Base-by-base conservation (phyloP, 2,329 filamentous ascomycete genomes). In the Hortaea sp. region DNA sequence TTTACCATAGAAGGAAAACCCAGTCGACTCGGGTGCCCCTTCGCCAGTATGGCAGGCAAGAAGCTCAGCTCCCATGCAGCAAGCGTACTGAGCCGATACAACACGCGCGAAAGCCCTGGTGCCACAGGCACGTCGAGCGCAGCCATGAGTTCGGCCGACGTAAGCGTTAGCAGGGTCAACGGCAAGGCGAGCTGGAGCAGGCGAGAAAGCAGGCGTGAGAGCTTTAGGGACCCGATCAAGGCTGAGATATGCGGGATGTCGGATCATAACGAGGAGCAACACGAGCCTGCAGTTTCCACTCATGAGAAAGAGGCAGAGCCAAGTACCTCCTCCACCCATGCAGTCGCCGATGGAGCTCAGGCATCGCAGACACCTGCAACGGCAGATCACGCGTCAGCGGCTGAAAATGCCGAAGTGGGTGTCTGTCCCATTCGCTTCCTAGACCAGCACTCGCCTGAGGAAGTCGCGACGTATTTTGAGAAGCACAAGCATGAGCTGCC, bases 401-500 rank as follows among this genome's bases (percentile, higher is more conserved):
- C 47, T 20, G 57, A 59, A 42, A 54, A 54, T 39, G 59, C 56
- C 5, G 59, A 62, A 20, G 49, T 49, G n/a, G 68, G 78, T 47
- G 88, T 88, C 61, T 97, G 90, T 65, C 90, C 90, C 2, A 97
- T 97, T 49, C 85, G 90, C 41, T 95, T 85, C 68, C 73, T 95
- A 61, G 84, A 95, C 65, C 84, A 94, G 64, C 89, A 95, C 62
- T 88, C 88, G 2, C 87, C 90, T 1, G 87, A 95, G 69, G 89
- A 95, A 62, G 83, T 97, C 51, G 90, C 90, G 10, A 80, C 85
- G 59, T 97, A 95, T 64, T 88, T 97, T 60, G 87, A 95, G 64
- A 88, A 82, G 44, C 89, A 95, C 70, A 95, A 95, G 65, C 89
- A 97, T 66, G 85, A 95, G 65, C 78, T 97, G 45, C 90, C 90